A percentile compares a stretch with the other conserved stretches of the same genome.
phyloP scores from a whole-genome alignment of 441 rosid genomes.

The Dalechampia spathulata region DNA sequence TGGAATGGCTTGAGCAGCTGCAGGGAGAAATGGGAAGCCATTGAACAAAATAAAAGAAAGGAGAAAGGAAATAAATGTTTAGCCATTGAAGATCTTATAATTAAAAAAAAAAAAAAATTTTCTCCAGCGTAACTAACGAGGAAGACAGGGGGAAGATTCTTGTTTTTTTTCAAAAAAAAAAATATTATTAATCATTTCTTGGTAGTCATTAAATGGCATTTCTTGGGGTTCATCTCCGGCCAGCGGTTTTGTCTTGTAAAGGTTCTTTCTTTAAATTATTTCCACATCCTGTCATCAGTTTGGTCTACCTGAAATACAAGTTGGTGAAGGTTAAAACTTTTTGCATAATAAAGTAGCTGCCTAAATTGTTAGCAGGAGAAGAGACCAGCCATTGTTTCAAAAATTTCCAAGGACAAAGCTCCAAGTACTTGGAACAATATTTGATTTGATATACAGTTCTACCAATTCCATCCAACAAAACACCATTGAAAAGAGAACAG shows the following conservation, averaged over 20 bases:
- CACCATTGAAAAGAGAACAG: neutral
- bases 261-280: too few species aligned
- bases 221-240: slow-evolving; percentile 34
- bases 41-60: slow-evolving; percentile 14
- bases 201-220: neutral
- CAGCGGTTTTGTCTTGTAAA: slow-evolving; percentile 14
- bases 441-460: neutral
- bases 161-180: too few species aligned
- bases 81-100: slow-evolving; percentile 6
- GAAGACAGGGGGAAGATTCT: slow-evolving; percentile 13
- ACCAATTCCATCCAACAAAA: neutral
- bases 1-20: slow-evolving; percentile 21
- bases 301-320: too few species aligned
- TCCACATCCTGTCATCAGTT: too few species aligned
- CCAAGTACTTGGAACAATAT: neutral
- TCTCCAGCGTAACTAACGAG: slow-evolving; percentile 31
- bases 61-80: neutral
- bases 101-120: neutral
- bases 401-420: neutral
- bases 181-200: neutral
- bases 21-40: slow-evolving; percentile 40
- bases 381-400: too few species aligned
- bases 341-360: too few species aligned
- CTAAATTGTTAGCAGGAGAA: too few species aligned
- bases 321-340: too few species aligned